Conservation (phyloP, 2,329 filamentous ascomycete species). For the Peltaster fructicola region DNA sequence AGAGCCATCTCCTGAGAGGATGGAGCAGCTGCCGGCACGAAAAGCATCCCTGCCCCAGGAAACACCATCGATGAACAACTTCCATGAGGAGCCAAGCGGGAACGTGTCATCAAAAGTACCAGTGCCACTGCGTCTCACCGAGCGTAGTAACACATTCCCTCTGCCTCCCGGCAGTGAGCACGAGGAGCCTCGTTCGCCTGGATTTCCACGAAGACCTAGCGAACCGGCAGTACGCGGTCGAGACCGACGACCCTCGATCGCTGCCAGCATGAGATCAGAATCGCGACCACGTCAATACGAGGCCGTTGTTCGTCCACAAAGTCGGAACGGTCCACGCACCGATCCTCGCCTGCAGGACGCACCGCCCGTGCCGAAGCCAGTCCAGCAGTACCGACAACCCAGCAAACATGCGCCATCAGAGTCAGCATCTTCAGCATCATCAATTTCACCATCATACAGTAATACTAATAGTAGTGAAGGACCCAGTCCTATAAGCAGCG, state of each 20-base stretch:
- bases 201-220: constrained; percentile 3
- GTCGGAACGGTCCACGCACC: constrained; percentile 9
- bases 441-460: constrained; percentile 9
- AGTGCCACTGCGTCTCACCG: constrained; percentile 5
- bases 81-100: too few species aligned
- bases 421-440: constrained; percentile 15
- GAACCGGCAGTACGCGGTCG: constrained; percentile 3
- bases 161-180: constrained; percentile 1
- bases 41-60: too few species aligned
- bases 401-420: constrained; percentile 14
- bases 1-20: constrained; percentile 4
- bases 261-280: too few species aligned
- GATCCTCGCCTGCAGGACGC: constrained; percentile 15
- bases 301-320: too few species aligned
- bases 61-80: too few species aligned
- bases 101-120: constrained; percentile 5
- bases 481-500: constrained; percentile 15
- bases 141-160: constrained; percentile 9
- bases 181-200: constrained; percentile 1
- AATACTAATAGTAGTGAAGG: constrained; percentile 13
- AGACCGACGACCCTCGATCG: constrained; percentile 6
- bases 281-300: too few species aligned
- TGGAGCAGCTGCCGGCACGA: constrained; percentile 3
- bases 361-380: constrained; percentile 16
- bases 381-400: constrained; percentile 12